These are phyloP conservation scores for Eucalyptus sp. DNA, from an alignment of 345 rosid species.

Conservation along the genomic window DNA sequence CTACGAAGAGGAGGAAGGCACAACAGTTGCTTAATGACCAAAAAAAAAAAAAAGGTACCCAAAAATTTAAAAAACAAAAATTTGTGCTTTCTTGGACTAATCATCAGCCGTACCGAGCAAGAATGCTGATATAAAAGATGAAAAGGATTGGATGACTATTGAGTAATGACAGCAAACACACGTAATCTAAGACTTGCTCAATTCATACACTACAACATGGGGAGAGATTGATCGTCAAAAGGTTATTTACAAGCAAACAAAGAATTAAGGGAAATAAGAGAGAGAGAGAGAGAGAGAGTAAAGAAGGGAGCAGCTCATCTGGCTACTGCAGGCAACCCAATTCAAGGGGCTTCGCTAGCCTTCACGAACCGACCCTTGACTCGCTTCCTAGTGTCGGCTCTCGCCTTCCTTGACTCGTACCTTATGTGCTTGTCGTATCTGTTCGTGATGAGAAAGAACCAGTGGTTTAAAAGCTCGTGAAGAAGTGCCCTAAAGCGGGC, in stretches of 20 bases:
- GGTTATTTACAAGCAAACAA: not conserved
- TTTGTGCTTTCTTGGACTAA: not conserved
- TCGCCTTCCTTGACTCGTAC: slow-evolving; percentile 91
- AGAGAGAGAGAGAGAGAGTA: not conserved
- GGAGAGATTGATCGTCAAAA: not conserved
- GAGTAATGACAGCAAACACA: not conserved
- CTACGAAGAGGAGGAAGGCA: not conserved
- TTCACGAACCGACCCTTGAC: slow-evolving; percentile 93
- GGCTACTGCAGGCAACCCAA: slow-evolving; percentile 4
- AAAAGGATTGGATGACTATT: not conserved
- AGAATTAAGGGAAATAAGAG: not conserved
- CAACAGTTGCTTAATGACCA: not conserved
- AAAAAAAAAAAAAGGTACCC: not conserved
- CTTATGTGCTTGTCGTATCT: slow-evolving; percentile 94
- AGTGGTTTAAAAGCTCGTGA: not conserved
- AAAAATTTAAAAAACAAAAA: not conserved
- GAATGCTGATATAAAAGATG: not conserved
- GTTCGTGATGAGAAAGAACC: not conserved
- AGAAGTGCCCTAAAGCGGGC: not conserved
- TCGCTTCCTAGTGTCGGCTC: slow-evolving; percentile 90
- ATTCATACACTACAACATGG: not conserved
- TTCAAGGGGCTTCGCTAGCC: slow-evolving; percentile 41
- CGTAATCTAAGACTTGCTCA: not conserved
- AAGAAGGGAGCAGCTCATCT: not conserved
- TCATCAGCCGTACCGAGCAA: not conserved